Percentiles rank a stretch among this genome's conserved stretches.
Conservation (phyloP, 768 basidiomycete species). For the Boletus reticuloceps region DNA sequence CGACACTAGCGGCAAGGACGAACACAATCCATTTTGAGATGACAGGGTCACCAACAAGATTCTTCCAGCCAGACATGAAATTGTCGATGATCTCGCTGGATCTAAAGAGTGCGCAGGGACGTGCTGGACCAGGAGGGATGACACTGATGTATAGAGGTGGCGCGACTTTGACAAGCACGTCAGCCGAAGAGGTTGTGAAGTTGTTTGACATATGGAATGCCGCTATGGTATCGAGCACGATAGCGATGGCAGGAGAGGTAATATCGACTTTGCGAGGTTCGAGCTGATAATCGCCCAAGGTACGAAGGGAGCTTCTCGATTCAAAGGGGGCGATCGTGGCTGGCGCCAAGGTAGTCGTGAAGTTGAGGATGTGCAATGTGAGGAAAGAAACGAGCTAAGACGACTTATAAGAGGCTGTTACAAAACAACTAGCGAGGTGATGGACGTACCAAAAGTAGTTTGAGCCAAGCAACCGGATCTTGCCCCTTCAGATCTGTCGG, state of each 20-base stretch:
- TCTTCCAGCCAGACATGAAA: conserved; percentile 90
- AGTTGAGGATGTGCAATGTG: conserved; percentile 86
- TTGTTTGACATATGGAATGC: conserved; percentile 22
- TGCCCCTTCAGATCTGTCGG: conserved; percentile 51
- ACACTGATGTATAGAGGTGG: conserved; percentile 59
- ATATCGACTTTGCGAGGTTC: conserved; percentile 65
- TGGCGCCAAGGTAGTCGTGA: conserved; percentile 85
- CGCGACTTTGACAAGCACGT: conserved; percentile 58
- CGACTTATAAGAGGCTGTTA: not conserved
- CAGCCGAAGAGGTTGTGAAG: conserved; percentile 24
- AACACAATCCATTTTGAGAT: conserved; percentile 94
- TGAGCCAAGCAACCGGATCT: conserved; percentile 84
- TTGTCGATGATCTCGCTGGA: conserved; percentile 65
- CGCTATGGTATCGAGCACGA: conserved; percentile 58
- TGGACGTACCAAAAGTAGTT: conserved; percentile 72
- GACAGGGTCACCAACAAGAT: conserved; percentile 90
- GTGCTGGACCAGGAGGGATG: conserved; percentile 32
- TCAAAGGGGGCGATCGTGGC: conserved; percentile 48
- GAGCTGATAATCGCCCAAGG: conserved; percentile 13
- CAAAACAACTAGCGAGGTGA: not conserved
- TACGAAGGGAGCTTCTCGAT: conserved; percentile 16
- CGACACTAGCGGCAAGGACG: conserved; percentile 78
- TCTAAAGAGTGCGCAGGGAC: conserved; percentile 31
- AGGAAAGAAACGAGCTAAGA: conserved; percentile 84
- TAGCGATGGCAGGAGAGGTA: conserved; percentile 54